Evolutionary conservation across 2,329 filamentous ascomycete genomes (phyloP), one percentile per base, ranked within the genome.

Genomic region (Talaromyces sp.): DNA sequence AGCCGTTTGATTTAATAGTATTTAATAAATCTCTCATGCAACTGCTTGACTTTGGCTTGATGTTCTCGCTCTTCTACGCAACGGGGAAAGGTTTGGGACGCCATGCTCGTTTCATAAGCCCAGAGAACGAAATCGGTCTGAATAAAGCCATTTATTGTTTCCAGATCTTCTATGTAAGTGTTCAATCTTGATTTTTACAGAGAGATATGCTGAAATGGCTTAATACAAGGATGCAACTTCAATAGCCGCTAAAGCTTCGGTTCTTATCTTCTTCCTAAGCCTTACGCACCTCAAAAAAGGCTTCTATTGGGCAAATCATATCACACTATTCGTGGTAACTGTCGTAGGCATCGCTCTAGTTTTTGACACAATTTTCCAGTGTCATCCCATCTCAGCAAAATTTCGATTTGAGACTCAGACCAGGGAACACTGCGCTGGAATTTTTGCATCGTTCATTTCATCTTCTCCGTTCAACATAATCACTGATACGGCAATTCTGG

Each of bases 171-270:
- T 88, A 88, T 75, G 79, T 85, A 74, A 66, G 80, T 77, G 54
- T 27, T 52, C 65, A 67, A 65, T 41, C 54, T 33, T 65, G 65
- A 47, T 59, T 59, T 48, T 45, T 19, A 57, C 45, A 52, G 54
- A 14, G 58, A 41, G 7, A 47, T n/a, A 35, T 60, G 35, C 41
- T 43, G 41, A 43, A n/a, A 43, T 8, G 19, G 16, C 16, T 19
- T 43, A 19, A 39, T 43, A 41, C 19, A 71, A 93, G 88, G 96
- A 97, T 74, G 92, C 93, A 10, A 89, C 91, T 3, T 82, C 96
- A 63, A 96, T 96, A 91, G 88, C 90, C 3, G 93, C 92, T 56
- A 97, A 97, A 78, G 93, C 91, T 0, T 96, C 92, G n/a, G 91
- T 97, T 71, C 83, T 97, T 65, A 84, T 95, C 60, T 97, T 97